These are phyloP conservation scores for Flueggea neowawraea DNA, from an alignment of 441 rosid genomes.

Conservation along the genomic window DNA sequence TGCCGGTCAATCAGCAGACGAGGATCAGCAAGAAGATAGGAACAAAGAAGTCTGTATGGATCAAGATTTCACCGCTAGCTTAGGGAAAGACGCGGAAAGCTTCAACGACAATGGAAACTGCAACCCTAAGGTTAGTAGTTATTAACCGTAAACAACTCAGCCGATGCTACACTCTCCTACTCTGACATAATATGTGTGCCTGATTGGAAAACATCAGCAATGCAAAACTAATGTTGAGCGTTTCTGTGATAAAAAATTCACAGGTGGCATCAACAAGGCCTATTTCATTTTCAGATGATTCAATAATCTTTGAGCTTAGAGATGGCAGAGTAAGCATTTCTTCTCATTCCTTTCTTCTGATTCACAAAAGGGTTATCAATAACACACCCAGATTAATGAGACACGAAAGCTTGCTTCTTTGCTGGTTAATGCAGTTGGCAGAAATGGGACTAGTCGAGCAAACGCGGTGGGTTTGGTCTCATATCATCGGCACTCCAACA, in stretches of 20 bases:
- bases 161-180: too few species aligned
- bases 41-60: constrained; percentile 32
- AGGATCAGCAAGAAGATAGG: constrained; percentile 15
- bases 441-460: constrained; percentile 44
- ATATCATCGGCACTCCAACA: constrained; percentile 54
- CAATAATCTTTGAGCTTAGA: constrained; percentile 57
- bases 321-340: constrained; percentile 66
- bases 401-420: too few species aligned
- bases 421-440: constrained; percentile 37
- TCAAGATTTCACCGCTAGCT: constrained; percentile 26
- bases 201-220: constrained; percentile 1
- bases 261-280: constrained; percentile 72
- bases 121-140: constrained; percentile 39
- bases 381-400: too few species aligned
- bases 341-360: not conserved
- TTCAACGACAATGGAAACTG: constrained; percentile 31
- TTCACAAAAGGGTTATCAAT: too few species aligned
- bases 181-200: too few species aligned
- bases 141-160: too few species aligned
- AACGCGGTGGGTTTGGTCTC: constrained; percentile 49
- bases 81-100: constrained; percentile 28
- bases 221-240: constrained; percentile 7
- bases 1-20: constrained; percentile 7
- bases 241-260: not conserved
- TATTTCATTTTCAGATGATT: constrained; percentile 53